These are phyloP conservation scores for Solanum ossicruentum DNA, from an alignment of 257 asterid genomes.

Conservation along the genomic window DNA sequence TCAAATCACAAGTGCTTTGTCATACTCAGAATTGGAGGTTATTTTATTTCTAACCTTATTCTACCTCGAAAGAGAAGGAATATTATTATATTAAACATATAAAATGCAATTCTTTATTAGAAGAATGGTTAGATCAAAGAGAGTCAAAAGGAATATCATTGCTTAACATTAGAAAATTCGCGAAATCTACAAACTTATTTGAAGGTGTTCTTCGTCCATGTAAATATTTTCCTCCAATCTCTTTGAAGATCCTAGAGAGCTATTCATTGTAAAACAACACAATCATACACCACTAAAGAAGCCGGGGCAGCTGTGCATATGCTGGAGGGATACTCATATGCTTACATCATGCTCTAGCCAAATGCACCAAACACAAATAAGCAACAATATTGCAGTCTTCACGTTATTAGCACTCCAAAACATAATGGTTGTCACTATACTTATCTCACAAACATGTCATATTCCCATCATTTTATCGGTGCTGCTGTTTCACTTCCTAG, in stretches of 20 bases:
- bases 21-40: constrained; percentile 93
- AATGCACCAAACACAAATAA: not conserved
- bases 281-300: not conserved
- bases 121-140: not conserved
- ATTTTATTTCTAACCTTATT: constrained; percentile 2
- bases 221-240: not conserved
- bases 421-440: not conserved
- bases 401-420: not conserved
- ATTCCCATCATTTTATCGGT: not conserved
- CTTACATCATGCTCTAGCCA: not conserved
- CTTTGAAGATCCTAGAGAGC: not conserved
- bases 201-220: not conserved
- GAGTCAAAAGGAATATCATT: not conserved
- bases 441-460: not conserved
- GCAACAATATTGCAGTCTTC: not conserved
- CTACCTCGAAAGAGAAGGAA: not conserved
- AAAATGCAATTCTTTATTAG: not conserved
- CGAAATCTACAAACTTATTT: not conserved
- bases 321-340: not conserved
- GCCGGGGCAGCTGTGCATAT: not conserved
- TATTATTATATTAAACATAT: not conserved
- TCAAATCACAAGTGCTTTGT: constrained; percentile 50
- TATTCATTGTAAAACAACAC: not conserved
- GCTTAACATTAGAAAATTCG: not conserved
- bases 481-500: not conserved